phyloP scores from a whole-genome alignment of 2,329 filamentous ascomycete genomes.

The Penicillium sp. region DNA sequence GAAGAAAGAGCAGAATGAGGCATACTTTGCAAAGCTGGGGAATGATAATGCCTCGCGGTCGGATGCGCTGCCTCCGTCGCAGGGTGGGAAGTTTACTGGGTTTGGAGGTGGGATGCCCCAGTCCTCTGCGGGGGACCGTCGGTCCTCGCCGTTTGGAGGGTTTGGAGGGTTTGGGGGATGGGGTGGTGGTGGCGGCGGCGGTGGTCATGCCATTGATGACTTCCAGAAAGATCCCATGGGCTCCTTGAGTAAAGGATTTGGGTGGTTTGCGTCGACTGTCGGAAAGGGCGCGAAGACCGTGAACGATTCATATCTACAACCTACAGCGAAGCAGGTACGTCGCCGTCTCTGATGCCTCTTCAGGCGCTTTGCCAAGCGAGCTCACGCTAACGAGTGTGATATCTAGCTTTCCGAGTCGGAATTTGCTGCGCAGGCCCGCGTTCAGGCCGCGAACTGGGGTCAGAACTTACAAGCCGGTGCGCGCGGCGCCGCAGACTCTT shows the following conservation, averaged over 20 bases:
- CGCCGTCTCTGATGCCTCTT: neutral
- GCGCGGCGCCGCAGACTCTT: slow-evolving; percentile 70
- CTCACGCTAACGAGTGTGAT: slow-evolving; percentile 1
- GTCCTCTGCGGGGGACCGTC: slow-evolving; percentile 36
- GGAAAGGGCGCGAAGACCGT: slow-evolving; percentile 87
- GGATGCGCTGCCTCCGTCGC: slow-evolving; percentile 73
- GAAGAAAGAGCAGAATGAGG: slow-evolving; percentile 69
- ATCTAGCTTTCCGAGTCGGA: slow-evolving; percentile 73
- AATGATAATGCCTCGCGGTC: slow-evolving; percentile 75
- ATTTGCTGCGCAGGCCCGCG: slow-evolving; percentile 68
- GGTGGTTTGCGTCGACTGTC: slow-evolving; percentile 87
- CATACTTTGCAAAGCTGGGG: slow-evolving; percentile 84
- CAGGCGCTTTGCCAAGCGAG: neutral
- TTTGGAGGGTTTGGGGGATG: slow-evolving; percentile 19
- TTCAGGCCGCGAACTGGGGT: slow-evolving; percentile 53
- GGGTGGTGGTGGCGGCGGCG: slow-evolving; percentile 37
- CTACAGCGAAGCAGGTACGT: slow-evolving; percentile 79
- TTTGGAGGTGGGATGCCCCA: slow-evolving; percentile 76
- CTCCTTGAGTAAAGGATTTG: slow-evolving; percentile 86
- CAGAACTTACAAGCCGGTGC: slow-evolving; percentile 64
- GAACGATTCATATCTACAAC: slow-evolving; percentile 88
- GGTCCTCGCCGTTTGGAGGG: slow-evolving; percentile 23
- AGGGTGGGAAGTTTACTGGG: slow-evolving; percentile 87
- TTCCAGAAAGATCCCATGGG: slow-evolving; percentile 87
- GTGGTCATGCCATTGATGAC: slow-evolving; percentile 72